These are phyloP conservation scores for Didymellaceae sp. DNA, from an alignment of 2,329 filamentous ascomycete genomes.

Conservation along the genomic window DNA sequence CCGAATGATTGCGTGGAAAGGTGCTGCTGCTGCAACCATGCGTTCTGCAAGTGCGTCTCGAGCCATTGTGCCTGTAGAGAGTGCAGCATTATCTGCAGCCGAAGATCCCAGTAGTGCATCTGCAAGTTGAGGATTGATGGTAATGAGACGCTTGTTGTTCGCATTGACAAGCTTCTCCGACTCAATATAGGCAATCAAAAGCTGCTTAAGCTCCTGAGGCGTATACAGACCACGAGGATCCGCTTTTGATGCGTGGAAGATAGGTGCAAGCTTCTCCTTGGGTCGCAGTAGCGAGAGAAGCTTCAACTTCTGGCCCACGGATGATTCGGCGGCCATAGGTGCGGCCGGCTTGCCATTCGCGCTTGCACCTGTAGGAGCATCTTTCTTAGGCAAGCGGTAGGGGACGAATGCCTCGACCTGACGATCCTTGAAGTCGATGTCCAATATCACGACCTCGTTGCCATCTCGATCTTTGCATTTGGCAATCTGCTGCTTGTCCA, in stretches of 20 bases:
- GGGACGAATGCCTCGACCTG: constrained; percentile 64
- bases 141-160: constrained; percentile 67
- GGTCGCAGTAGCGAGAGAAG: constrained; percentile 63
- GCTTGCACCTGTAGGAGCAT: constrained; percentile 40
- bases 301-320: constrained; percentile 56
- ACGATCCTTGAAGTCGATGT: constrained; percentile 68
- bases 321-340: constrained; percentile 48
- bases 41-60: constrained; percentile 67
- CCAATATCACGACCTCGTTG: constrained; percentile 68
- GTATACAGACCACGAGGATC: constrained; percentile 64
- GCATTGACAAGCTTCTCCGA: constrained; percentile 62
- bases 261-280: constrained; percentile 63
- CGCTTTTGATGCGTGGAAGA: constrained; percentile 59
- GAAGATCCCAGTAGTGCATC: constrained; percentile 65
- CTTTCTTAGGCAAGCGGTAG: constrained; percentile 67
- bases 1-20: constrained; percentile 64
- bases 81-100: constrained; percentile 61
- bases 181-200: constrained; percentile 65
- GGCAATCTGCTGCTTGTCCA: constrained; percentile 68
- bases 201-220: constrained; percentile 63
- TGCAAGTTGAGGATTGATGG: constrained; percentile 67
- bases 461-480: constrained; percentile 70
- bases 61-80: constrained; percentile 64
- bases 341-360: constrained; percentile 52
- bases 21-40: constrained; percentile 61